Evolutionary conservation across 345 rosid species (phyloP), one percentile per base, ranked within the genome.

Genomic region (Clarkia xantiana): DNA sequence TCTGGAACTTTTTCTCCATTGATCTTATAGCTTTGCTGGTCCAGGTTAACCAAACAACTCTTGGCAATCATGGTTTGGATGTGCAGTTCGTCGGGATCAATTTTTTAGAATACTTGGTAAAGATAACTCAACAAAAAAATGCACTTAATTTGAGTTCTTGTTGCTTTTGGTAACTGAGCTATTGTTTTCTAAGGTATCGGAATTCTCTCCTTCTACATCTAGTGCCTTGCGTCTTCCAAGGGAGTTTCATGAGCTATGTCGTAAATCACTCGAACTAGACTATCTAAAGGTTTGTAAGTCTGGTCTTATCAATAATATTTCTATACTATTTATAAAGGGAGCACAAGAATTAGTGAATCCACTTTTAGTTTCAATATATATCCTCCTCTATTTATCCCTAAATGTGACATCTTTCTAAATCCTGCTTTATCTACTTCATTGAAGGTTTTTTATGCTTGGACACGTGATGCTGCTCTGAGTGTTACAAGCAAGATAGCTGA

Each of bases 181-280:
- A 18, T 57, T 51, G 50, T 47, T 47, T 64, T 58, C 59, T 59
- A 69, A 86, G 96, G 82, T 91, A 45, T 91, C 96, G 55, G 98
- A 91, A 55, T 91, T 91, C 74, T 81, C 96, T 57, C 96, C 98
- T 46, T 73, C 93, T 52, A 86, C 96, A 55, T 86, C 93, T 46
- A 83, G 84, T 73, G 86, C 80, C 71, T 76, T 91, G 93, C 86
- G 98, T 69, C 93, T 91, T 60, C 94, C 98, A 4, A 75, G 81
- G 74, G 98, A 91, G 70, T 86, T 81, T 71, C 96, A 86, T 65
- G 94, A 91, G 68, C 90, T 67, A 50, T 91, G 98, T 64, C 83
- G 62, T 47, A 80, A 48, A 74, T 86, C 85, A 46, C 58, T 91
- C 16, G 94, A 91, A 73, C 76, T 71, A 56, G 78, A 80, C 49